Evolutionary conservation across 2,329 filamentous ascomycete species (phyloP).

Genomic region (Penicillium sp.): DNA sequence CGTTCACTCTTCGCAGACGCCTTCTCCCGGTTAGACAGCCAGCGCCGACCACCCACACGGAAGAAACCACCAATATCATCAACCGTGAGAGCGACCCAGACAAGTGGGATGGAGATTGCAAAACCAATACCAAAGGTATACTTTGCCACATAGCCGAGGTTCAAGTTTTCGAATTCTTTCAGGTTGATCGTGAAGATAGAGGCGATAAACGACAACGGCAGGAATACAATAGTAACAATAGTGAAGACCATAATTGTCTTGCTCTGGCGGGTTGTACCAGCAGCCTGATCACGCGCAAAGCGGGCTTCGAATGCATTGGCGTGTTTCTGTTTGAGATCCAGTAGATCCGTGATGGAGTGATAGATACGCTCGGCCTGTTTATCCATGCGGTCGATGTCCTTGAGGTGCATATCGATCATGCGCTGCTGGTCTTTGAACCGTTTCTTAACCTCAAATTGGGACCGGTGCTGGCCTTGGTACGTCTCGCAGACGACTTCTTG

Average conservation of each 20-base stretch:
- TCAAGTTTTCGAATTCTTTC: conserved; percentile 48
- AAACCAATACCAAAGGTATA: conserved; percentile 59
- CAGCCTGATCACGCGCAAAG: conserved; percentile 58
- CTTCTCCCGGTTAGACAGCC: conserved; percentile 22
- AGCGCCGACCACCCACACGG: conserved; percentile 28
- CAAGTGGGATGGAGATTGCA: conserved; percentile 53
- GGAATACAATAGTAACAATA: conserved; percentile 59
- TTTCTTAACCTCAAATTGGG: conserved; percentile 53
- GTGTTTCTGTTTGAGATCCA: conserved; percentile 69
- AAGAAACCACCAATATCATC: conserved; percentile 43
- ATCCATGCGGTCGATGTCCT: conserved; percentile 64
- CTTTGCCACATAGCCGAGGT: conserved; percentile 53
- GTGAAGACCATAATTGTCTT: conserved; percentile 62
- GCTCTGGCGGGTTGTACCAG: conserved; percentile 58
- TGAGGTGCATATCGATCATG: conserved; percentile 57
- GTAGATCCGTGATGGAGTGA: conserved; percentile 59
- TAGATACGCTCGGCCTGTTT: conserved; percentile 62
- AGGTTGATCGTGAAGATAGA: conserved; percentile 58
- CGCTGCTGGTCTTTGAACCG: conserved; percentile 59
- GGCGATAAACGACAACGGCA: conserved; percentile 57
- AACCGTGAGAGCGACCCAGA: conserved; percentile 48
- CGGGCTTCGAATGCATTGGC: conserved; percentile 67
- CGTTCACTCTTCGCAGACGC: neutral
- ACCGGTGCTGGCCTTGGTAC: conserved; percentile 34
- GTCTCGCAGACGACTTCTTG: conserved; percentile 40